These are phyloP conservation scores for Dictyostelium firmibasis DNA, from an alignment of 78 protist species.

Conservation along the genomic window DNA sequence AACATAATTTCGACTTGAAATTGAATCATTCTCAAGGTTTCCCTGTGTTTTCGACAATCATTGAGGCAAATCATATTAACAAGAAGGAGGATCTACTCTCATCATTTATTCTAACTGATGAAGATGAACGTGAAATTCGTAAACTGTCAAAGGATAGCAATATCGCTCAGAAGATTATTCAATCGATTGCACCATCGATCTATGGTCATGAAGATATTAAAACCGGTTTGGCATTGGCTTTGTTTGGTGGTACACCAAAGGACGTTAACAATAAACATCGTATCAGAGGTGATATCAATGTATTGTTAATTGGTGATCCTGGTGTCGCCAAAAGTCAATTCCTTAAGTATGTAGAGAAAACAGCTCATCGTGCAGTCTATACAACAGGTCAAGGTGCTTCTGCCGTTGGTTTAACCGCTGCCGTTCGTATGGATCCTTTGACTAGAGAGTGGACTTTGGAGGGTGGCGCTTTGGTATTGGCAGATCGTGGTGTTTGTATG, in stretches of 20 bases:
- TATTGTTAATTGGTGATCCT: constrained; percentile 99
- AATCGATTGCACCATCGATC: constrained; percentile 98
- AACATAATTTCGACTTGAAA: constrained; percentile 87
- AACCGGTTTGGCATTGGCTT: constrained; percentile 94
- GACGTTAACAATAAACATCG: constrained; percentile 85
- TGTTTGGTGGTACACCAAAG: constrained; percentile 97
- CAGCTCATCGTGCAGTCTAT: constrained; percentile 97
- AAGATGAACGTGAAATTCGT: constrained; percentile 88
- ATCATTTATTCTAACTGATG: constrained; percentile 87
- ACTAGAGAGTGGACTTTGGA: constrained; percentile 99
- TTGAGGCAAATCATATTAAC: constrained; percentile 96
- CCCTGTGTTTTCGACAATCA: constrained; percentile 98
- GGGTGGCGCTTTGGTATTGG: constrained; percentile 99
- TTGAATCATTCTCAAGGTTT: constrained; percentile 95
- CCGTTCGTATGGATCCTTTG: constrained; percentile 97
- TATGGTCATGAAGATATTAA: constrained; percentile 98
- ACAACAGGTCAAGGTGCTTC: constrained; percentile 99
- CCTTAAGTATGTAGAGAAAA: constrained; percentile 95
- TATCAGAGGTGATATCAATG: constrained; percentile 99
- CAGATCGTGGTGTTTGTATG: constrained; percentile 98
- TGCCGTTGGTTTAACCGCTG: constrained; percentile 99
- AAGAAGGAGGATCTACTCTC: constrained; percentile 74
- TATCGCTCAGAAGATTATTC: constrained; percentile 88
- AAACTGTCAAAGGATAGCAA: constrained; percentile 82
- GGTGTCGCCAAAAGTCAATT: constrained; percentile 99